Base-by-base conservation (phyloP, 176 grass and related monocot genomes). In the Cenchrus fungigraminus region DNA sequence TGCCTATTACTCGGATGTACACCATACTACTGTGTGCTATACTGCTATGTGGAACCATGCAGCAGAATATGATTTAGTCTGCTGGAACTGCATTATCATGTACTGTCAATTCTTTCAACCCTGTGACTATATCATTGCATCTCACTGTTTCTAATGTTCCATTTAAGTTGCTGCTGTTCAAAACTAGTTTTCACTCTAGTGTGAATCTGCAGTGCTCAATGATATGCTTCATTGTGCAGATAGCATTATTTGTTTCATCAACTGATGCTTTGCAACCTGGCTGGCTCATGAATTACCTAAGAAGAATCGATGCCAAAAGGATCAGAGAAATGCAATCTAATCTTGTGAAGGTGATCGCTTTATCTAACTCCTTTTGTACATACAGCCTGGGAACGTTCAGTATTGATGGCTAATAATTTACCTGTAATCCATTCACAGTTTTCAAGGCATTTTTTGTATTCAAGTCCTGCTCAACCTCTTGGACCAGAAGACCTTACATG, bases 401-500 rank as follows among this genome's bases (percentile, higher is more conserved):
- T 68, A 28, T 45, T 84, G 14, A 59, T 90, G 10, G 65, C 62
- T 82, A 82, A 74, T 68, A 71, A 71, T 68, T 90, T 55, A 67
- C 57, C 25, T 63, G 28, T 72, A 65, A 79, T 80, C 32, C 45
- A 71, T 92, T 82, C 56, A 9, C 79, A 96, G 97, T 92, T 89
- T 77, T 90, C 91, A 0, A 96, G 88, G 54, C 97, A 99, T 71
- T 99, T 99, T 80, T 49, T 99, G 65, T 99, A 92, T 86, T 96
- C 93, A 81, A 92, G 90, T 74, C 93, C 93, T 79, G 97, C 97
- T 47, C 91, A 82, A 29, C 93, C 97, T 89, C 88, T 92, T 65
- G 93, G 93, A 79, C 91, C 93, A 28, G 97, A 99, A 87, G 91
- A 99, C 78, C 83, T 99, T 70, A 89, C 97, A 60, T 99, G 97